phyloP scores from a whole-genome alignment of 495 filamentous ascomycete species.

The Hypoxylon fragiforme region DNA sequence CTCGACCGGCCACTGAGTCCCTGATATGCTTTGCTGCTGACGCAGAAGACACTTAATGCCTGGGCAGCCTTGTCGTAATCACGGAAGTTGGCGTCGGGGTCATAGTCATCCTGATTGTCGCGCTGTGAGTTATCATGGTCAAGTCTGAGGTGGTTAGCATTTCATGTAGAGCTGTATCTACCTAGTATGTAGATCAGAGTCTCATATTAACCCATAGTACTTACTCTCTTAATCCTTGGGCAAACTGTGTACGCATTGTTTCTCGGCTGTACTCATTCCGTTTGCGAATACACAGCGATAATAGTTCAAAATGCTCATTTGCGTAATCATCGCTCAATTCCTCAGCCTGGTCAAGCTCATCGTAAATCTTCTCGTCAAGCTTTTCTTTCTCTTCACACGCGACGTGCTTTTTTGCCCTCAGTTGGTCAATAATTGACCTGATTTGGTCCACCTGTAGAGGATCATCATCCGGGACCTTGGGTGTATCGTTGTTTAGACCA shows the following conservation, averaged over 20 bases:
- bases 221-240: slow-evolving; percentile 55
- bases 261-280: slow-evolving; percentile 57
- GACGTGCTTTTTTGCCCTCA: slow-evolving; percentile 9
- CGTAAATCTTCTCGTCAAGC: slow-evolving; percentile 42
- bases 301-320: slow-evolving; percentile 21
- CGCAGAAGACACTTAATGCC: slow-evolving; percentile 63
- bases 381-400: slow-evolving; percentile 23
- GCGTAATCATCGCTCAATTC: slow-evolving; percentile 26
- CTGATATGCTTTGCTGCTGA: slow-evolving; percentile 61
- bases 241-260: slow-evolving; percentile 60
- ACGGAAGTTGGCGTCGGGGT: slow-evolving; percentile 44
- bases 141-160: slow-evolving; percentile 30
- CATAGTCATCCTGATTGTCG: slow-evolving; percentile 43
- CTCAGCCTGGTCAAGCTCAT: slow-evolving; percentile 45
- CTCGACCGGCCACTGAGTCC: slow-evolving; percentile 56
- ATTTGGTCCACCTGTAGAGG: not conserved
- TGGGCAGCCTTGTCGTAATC: slow-evolving; percentile 60
- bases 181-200: not conserved
- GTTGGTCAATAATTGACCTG: slow-evolving; percentile 6
- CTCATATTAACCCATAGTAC: no score
- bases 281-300: slow-evolving; percentile 53
- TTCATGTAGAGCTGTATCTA: not conserved
- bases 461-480: slow-evolving; percentile 1
- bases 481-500: slow-evolving; percentile 3
- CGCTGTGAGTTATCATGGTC: slow-evolving; percentile 54